Conservation (phyloP, 495 filamentous ascomycete genomes). For the Ramalina peruviana region DNA sequence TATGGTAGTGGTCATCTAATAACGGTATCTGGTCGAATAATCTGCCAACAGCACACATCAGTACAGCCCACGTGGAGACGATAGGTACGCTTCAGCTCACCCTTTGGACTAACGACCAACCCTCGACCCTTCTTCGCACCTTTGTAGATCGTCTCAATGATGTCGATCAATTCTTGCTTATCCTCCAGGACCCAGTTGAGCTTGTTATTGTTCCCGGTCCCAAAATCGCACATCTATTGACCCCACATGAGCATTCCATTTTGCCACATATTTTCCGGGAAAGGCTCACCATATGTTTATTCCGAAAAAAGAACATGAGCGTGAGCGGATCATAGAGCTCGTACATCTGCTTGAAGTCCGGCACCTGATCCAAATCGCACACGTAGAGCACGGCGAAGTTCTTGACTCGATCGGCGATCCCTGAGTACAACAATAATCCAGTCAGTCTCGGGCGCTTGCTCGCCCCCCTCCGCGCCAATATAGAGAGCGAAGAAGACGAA, state of each 20-base stretch:
- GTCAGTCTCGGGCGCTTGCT: too few relatives aligned
- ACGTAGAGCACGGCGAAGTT: conserved; percentile 93
- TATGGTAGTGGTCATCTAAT: conserved; percentile 27
- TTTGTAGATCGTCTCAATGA: conserved; percentile 94
- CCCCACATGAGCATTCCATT: background rate
- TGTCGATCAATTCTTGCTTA: conserved; percentile 97
- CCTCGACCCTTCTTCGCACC: conserved; percentile 94
- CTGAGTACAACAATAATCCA: conserved; percentile 3
- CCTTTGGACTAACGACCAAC: conserved; percentile 91
- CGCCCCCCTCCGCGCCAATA: too few relatives aligned
- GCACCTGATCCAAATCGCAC: conserved; percentile 90
- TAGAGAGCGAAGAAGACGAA: too few relatives aligned
- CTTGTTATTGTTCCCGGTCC: conserved; percentile 97
- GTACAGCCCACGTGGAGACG: background rate
- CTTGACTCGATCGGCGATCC: conserved; percentile 70
- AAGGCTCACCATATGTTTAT: conserved; percentile 67
- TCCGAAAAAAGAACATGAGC: conserved; percentile 89
- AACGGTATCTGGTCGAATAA: conserved; percentile 74
- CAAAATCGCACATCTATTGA: conserved; percentile 53
- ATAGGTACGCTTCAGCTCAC: conserved; percentile 17
- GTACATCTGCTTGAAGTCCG: conserved; percentile 91
- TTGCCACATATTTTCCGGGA: too few relatives aligned
- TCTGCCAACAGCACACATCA: conserved; percentile 30
- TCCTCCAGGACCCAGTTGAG: conserved; percentile 95
- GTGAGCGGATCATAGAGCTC: conserved; percentile 61